Conservation (phyloP, 192 early-diverging fungal genomes). For the Backusella sp. region DNA sequence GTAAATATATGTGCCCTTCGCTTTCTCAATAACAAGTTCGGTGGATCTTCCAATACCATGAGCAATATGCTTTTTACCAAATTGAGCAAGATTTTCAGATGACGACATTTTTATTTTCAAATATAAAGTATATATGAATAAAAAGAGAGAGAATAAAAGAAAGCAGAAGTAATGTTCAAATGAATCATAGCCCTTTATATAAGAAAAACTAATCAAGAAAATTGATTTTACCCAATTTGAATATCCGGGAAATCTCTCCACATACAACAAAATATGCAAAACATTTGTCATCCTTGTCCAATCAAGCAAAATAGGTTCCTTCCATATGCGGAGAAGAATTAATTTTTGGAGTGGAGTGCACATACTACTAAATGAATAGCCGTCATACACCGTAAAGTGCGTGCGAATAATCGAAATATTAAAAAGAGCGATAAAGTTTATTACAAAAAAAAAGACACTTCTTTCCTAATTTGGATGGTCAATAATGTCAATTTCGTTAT, state of each 20-base stretch:
- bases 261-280: background rate
- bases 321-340: background rate
- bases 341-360: background rate
- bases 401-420: conserved; percentile 1
- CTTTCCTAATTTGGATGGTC: background rate
- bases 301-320: background rate
- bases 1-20: conserved; percentile 36
- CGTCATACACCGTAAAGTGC: background rate
- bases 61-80: conserved; percentile 39
- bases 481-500: background rate
- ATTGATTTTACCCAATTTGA: background rate
- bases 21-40: conserved; percentile 37
- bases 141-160: background rate
- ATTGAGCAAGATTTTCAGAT: conserved; percentile 36
- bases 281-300: conserved; percentile 11
- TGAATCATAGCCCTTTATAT: background rate
- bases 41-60: conserved; percentile 37
- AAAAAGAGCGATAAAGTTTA: background rate
- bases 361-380: background rate
- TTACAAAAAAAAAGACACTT: conserved; percentile 8
- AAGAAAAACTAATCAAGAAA: background rate
- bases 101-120: conserved; percentile 17
- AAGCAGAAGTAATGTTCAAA: background rate
- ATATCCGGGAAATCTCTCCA: background rate
- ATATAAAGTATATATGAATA: background rate